Base-by-base conservation (phyloP, 495 filamentous ascomycete species). In the Thermothielavioides terrestris region DNA sequence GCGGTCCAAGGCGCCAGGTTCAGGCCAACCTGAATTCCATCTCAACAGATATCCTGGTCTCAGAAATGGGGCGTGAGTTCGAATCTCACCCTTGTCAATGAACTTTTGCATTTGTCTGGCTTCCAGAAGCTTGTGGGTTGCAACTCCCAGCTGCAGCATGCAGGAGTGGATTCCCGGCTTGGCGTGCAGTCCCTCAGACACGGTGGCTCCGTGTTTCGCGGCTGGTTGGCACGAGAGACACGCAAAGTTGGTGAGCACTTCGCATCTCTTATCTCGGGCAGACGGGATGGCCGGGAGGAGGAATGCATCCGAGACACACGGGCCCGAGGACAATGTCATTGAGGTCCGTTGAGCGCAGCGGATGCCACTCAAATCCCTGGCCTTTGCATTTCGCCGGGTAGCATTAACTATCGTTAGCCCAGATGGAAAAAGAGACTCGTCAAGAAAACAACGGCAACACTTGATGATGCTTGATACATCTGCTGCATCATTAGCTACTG, bases 1-100 rank as follows among this genome's bases (percentile, higher is more conserved):
- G 46, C 46, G 46, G 46, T 49, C 48, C 14, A 45, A 51, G 49
- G 49, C 49, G 49, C 49, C 49, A 51, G 49, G 49, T 51, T 51
- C 49, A 45, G 40, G 49, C 22, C 12, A 20, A 52, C 49, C 49
- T 45, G 49, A 52, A 52, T 45, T 52, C n/a, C 25, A 39, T 44
- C 25, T 17, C 22, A 2, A 30, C 12, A 40, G 34, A 44, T 45
- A 45, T 52, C 49, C 49, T 45, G 42, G 50, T 52, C 50, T 46
- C 50, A 40, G 36, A 26, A 46, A 52, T 45, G 50, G 35, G 50
- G 42, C 50, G 42, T 34, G 49, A 46, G 42, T 52, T 45, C 49
- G 42, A 52, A 46, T 52, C 50, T 46, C 50, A 35, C 36, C 42
- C 50, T 42, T 52, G 42, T 42, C 49, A 52, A 17, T 30, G 34